phyloP scores from a whole-genome alignment of 768 basidiomycete species.

The Cantharellus cinnabarinus region DNA sequence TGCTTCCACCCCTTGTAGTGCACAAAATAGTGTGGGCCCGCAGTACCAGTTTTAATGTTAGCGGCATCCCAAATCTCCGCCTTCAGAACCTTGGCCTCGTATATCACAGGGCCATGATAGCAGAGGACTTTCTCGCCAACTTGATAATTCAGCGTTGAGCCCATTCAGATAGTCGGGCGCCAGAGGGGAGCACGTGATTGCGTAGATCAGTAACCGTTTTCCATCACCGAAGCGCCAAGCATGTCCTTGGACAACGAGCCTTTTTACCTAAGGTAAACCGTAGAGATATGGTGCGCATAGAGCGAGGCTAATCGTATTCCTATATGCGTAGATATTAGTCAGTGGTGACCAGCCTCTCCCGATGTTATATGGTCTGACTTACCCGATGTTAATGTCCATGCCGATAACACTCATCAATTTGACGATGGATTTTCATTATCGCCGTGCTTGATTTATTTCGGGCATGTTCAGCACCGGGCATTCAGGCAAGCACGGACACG shows the following conservation, averaged over 20 bases:
- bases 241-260: neutral
- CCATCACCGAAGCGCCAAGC: neutral
- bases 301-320: neutral
- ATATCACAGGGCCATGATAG: constrained; percentile 88
- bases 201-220: no score
- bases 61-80: constrained; percentile 41
- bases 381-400: neutral
- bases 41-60: constrained; percentile 33
- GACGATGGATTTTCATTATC: neutral
- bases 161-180: neutral
- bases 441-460: neutral
- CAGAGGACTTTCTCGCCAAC: constrained; percentile 70
- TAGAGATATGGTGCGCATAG: no score
- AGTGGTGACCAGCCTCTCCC: neutral
- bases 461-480: constrained; percentile 61
- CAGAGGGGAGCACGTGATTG: no score
- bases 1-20: constrained; percentile 99
- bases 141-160: constrained; percentile 19
- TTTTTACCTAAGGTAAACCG: neutral
- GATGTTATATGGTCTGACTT: neutral
- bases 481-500: constrained; percentile 92
- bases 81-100: constrained; percentile 84
- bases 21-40: constrained; percentile 78
- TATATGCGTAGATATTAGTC: neutral
- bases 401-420: neutral